These are phyloP conservation scores for Boletus albobrunnescens DNA, from an alignment of 1,284 basidiomycete genomes.

Conservation along the genomic window DNA sequence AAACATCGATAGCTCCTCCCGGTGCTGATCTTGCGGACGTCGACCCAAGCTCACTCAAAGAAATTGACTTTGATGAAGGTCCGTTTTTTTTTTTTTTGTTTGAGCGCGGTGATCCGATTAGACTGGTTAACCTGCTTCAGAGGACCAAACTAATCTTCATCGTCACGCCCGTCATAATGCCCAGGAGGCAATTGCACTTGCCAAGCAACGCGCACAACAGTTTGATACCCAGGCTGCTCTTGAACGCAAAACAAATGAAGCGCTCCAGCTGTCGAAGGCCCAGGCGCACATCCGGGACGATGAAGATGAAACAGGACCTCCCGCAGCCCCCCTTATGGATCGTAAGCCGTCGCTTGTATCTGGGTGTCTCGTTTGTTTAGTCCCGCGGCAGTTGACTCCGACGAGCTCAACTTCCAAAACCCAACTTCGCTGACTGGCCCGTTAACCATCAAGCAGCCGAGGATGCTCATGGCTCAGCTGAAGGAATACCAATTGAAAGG, in stretches of 20 bases:
- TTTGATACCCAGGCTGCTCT: slow-evolving; percentile 84
- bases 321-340: slow-evolving; percentile 54
- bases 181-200: slow-evolving; percentile 82
- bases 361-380: slow-evolving; percentile 1
- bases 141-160: slow-evolving; percentile 88
- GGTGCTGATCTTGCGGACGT: slow-evolving; percentile 57
- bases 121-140: slow-evolving; percentile 29
- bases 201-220: slow-evolving; percentile 75
- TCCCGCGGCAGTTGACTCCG: slow-evolving; percentile 71
- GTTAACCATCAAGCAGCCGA: slow-evolving; percentile 86
- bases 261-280: slow-evolving; percentile 62
- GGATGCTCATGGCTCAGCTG: slow-evolving; percentile 93
- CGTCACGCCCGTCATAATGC: slow-evolving; percentile 88
- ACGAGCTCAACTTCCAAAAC: slow-evolving; percentile 99
- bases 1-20: slow-evolving; percentile 42
- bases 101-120: not conserved
- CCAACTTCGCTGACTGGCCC: slow-evolving; percentile 90
- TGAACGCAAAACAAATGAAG: slow-evolving; percentile 78
- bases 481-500: slow-evolving; percentile 99
- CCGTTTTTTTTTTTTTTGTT: slow-evolving; percentile 23
- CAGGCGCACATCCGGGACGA: slow-evolving; percentile 57
- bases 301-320: slow-evolving; percentile 32
- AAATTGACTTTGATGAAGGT: slow-evolving; percentile 96
- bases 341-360: slow-evolving; percentile 43
- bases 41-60: slow-evolving; percentile 55